Percentiles rank a stretch among this genome's conserved stretches.
These are phyloP conservation scores for Eucalyptus marginata DNA, from an alignment of 345 rosid species.

Conservation along the genomic window DNA sequence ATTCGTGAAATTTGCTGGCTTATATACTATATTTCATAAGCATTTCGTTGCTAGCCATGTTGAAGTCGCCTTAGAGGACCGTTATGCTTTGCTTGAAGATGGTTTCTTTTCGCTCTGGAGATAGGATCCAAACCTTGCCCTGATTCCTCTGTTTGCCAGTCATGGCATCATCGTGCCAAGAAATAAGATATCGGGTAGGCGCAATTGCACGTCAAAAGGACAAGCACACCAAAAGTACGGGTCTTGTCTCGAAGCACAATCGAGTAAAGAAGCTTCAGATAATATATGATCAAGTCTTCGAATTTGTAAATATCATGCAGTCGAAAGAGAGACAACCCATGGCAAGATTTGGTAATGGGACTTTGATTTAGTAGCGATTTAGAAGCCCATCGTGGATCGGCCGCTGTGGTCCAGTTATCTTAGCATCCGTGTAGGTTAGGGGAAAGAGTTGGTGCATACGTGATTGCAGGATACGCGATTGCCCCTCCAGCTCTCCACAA, in stretches of 20 bases:
- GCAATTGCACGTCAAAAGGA: neutral
- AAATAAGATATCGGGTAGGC: neutral
- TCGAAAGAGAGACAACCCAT: neutral
- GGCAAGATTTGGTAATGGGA: neutral
- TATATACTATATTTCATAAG: neutral
- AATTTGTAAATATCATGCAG: neutral
- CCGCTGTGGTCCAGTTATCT: neutral
- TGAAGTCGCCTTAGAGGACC: neutral
- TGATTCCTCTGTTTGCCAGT: neutral
- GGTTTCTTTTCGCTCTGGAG: neutral
- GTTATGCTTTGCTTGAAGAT: neutral
- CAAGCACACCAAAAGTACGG: neutral
- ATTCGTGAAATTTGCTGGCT: neutral
- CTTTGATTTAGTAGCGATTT: neutral
- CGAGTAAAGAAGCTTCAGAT: neutral
- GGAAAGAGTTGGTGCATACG: neutral
- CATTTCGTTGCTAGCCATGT: neutral
- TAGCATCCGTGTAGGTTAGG: neutral
- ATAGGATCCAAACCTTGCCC: neutral
- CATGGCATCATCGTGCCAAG: neutral
- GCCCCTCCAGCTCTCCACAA: neutral
- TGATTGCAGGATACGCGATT: neutral
- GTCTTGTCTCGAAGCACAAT: neutral
- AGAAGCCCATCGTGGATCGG: neutral
- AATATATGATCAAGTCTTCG: neutral